Conservation (phyloP, 306 rosid species). For the Chamaecrista fasciculata region DNA sequence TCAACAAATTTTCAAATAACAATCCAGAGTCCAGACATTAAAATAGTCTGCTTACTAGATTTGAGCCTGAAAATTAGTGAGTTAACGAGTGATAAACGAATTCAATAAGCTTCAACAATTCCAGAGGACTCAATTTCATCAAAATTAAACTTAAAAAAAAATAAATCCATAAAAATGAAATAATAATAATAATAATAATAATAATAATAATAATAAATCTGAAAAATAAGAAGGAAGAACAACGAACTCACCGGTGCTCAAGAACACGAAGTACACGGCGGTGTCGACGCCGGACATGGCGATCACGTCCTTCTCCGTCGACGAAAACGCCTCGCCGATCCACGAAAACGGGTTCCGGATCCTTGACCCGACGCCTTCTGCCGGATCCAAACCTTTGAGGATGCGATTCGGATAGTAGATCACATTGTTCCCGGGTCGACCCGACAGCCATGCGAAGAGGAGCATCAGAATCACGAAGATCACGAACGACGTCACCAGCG, state of each 20-base stretch:
- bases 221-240: not conserved
- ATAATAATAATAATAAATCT: too few species aligned
- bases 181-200: too few species aligned
- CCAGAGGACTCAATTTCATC: too few species aligned
- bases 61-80: too few species aligned
- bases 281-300: conserved; percentile 81
- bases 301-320: conserved; percentile 71
- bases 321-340: conserved; percentile 64
- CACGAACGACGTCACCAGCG: conserved; percentile 77
- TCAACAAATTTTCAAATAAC: too few species aligned
- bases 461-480: conserved; percentile 70
- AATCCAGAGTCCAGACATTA: too few species aligned
- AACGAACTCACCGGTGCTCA: conserved; percentile 78
- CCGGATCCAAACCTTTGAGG: conserved; percentile 67
- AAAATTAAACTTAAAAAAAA: too few species aligned
- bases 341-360: conserved; percentile 74
- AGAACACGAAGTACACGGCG: conserved; percentile 87
- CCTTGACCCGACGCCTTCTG: conserved; percentile 42
- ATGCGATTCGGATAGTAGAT: conserved; percentile 90
- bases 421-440: conserved; percentile 74
- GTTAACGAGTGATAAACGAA: too few species aligned
- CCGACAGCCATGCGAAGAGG: conserved; percentile 55
- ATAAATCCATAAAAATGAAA: too few species aligned
- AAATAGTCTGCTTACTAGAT: too few species aligned
- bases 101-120: too few species aligned